These are phyloP conservation scores for Macrolepiota fuliginosa DNA, from an alignment of 768 basidiomycete species.

Conservation along the genomic window DNA sequence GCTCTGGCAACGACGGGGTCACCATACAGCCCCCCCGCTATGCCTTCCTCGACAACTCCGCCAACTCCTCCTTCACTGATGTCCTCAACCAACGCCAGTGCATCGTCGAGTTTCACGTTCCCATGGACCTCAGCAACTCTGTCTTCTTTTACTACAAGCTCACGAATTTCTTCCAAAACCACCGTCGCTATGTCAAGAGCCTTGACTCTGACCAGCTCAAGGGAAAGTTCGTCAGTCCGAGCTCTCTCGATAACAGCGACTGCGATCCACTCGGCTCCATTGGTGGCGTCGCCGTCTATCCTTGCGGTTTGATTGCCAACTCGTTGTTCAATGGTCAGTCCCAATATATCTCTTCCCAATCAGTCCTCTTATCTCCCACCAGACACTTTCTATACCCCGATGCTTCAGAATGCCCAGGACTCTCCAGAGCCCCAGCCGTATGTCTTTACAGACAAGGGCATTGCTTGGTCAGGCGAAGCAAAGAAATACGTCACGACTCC, in stretches of 20 bases:
- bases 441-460: constrained; percentile 71
- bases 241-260: constrained; percentile 61
- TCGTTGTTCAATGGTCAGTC: constrained; percentile 88
- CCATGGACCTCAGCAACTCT: constrained; percentile 66
- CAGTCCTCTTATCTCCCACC: constrained; percentile 9
- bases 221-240: constrained; percentile 56
- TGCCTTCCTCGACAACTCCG: constrained; percentile 66
- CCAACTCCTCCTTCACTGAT: constrained; percentile 41
- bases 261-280: constrained; percentile 83
- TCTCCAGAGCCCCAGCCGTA: constrained; percentile 53
- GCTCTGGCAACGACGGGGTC: constrained; percentile 42
- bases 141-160: constrained; percentile 96
- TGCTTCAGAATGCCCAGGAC: constrained; percentile 50
- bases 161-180: constrained; percentile 97
- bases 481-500: constrained; percentile 82
- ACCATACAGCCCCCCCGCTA: constrained; percentile 55
- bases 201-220: constrained; percentile 81
- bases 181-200: constrained; percentile 95
- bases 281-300: constrained; percentile 69
- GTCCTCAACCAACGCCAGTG: constrained; percentile 55
- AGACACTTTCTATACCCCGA: constrained; percentile 80
- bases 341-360: not conserved
- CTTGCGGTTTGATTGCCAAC: constrained; percentile 97
- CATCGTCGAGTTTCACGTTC: constrained; percentile 78
- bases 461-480: constrained; percentile 94